Evolutionary conservation across 352 stramenopile species (phyloP).

Genomic region (Globisporangium camurandrum): DNA sequence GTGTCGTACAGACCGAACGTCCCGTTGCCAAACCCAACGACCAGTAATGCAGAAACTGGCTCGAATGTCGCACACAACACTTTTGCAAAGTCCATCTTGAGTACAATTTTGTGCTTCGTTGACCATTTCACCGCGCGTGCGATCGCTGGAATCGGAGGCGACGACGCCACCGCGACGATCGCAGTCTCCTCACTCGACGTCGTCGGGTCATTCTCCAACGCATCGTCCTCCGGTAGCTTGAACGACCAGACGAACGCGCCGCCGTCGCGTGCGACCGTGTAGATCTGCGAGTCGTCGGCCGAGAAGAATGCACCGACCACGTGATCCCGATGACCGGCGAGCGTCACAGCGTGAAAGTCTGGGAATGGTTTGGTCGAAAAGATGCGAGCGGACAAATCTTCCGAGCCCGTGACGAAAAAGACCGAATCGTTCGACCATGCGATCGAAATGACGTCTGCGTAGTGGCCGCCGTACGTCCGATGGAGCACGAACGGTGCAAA

Average conservation of each 20-base stretch:
- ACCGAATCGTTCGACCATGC: slow-evolving; percentile 85
- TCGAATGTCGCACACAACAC: slow-evolving; percentile 89
- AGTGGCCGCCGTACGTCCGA: slow-evolving; percentile 83
- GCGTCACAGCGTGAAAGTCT: slow-evolving; percentile 78
- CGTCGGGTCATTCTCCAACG: slow-evolving; percentile 24
- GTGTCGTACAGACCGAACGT: slow-evolving; percentile 98
- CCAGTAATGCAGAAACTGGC: slow-evolving; percentile 77
- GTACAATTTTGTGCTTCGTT: slow-evolving; percentile 79
- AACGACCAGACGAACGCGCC: slow-evolving; percentile 86
- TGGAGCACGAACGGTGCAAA: slow-evolving; percentile 89
- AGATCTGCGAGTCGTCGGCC: slow-evolving; percentile 67
- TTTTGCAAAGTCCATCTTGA: slow-evolving; percentile 89
- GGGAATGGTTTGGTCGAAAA: slow-evolving; percentile 71
- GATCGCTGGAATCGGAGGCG: slow-evolving; percentile 50
- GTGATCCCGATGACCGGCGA: slow-evolving; percentile 84
- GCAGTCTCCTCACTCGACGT: slow-evolving; percentile 11
- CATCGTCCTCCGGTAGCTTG: slow-evolving; percentile 32
- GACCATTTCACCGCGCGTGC: slow-evolving; percentile 77
- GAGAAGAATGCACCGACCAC: slow-evolving; percentile 86
- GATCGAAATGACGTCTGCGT: slow-evolving; percentile 82
- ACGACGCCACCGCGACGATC: no score
- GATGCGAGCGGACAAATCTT: slow-evolving; percentile 84
- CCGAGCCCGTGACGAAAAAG: slow-evolving; percentile 85
- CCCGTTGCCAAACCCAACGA: slow-evolving; percentile 95
- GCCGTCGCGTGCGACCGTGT: slow-evolving; percentile 84